These are phyloP conservation scores for Cyclocybe aegerita DNA, from an alignment of 768 basidiomycete genomes.

Conservation along the genomic window DNA sequence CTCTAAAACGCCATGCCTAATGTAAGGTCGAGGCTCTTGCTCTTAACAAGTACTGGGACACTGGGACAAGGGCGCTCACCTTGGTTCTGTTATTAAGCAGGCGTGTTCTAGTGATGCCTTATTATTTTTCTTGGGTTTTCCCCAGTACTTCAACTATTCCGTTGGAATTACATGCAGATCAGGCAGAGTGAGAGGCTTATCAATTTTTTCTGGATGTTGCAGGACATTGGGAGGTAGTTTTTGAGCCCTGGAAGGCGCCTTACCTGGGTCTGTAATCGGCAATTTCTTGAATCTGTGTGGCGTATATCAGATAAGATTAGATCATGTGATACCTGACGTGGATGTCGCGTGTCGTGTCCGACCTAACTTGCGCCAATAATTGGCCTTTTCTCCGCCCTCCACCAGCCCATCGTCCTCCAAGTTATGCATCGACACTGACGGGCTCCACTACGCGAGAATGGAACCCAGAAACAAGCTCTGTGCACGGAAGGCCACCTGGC, in stretches of 20 bases:
- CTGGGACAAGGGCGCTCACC: too few species aligned
- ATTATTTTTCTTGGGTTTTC: too few species aligned
- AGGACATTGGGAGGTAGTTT: not conserved
- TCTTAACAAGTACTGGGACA: too few species aligned
- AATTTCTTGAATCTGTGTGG: slow-evolving; percentile 4
- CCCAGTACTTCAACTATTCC: too few species aligned
- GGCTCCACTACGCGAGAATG: slow-evolving; percentile 17
- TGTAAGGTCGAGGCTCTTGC: too few species aligned
- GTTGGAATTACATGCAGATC: too few species aligned
- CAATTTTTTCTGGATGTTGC: too few species aligned
- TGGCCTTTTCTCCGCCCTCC: slow-evolving; percentile 3
- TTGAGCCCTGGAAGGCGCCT: not conserved
- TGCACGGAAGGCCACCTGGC: slow-evolving; percentile 52
- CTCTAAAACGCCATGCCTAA: too few species aligned
- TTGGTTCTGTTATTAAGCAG: too few species aligned
- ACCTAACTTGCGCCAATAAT: slow-evolving; percentile 2
- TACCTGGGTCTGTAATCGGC: not conserved
- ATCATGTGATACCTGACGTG: slow-evolving; percentile 25
- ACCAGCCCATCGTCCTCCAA: slow-evolving; percentile 3
- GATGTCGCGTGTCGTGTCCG: slow-evolving; percentile 19
- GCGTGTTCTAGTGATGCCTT: too few species aligned
- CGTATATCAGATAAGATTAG: slow-evolving; percentile 11
- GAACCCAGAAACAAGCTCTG: slow-evolving; percentile 27
- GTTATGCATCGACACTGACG: slow-evolving; percentile 17
- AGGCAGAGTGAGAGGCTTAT: too few species aligned